A percentile compares a stretch with the other conserved stretches of the same genome.
These are phyloP conservation scores for Fistulina hepatica DNA, from an alignment of 1,284 basidiomycete species.

Conservation along the genomic window DNA sequence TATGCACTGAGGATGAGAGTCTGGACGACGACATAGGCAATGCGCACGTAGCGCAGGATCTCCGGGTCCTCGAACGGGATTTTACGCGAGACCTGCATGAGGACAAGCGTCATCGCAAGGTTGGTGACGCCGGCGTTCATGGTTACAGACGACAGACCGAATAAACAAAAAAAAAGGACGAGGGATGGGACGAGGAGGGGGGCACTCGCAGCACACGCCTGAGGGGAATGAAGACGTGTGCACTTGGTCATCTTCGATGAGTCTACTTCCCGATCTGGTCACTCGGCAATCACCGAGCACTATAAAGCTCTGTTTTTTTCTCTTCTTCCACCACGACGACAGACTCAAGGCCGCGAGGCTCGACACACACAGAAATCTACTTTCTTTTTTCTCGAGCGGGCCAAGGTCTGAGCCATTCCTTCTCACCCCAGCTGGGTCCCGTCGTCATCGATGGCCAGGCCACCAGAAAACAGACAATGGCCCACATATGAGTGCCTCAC, in stretches of 20 bases:
- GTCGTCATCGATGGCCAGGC: too few species aligned
- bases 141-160: constrained; percentile 11
- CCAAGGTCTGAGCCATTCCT: constrained; percentile 11
- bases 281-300: too few species aligned
- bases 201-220: too few species aligned
- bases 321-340: too few species aligned
- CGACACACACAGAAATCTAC: constrained; percentile 9
- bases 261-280: too few species aligned
- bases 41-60: constrained; percentile 73
- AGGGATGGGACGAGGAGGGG: too few species aligned
- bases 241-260: too few species aligned
- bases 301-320: too few species aligned
- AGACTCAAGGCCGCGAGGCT: constrained; percentile 12
- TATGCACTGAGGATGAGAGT: constrained; percentile 59
- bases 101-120: constrained; percentile 78
- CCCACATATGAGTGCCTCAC: too few species aligned
- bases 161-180: neutral
- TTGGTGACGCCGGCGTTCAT: constrained; percentile 55
- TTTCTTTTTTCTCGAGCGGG: constrained; percentile 9
- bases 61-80: constrained; percentile 88
- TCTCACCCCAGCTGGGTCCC: constrained; percentile 7
- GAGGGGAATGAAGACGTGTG: too few species aligned
- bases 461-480: too few species aligned
- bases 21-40: constrained; percentile 75
- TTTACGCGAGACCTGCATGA: constrained; percentile 65